Percentiles rank a stretch among this genome's conserved stretches.
phyloP scores from a whole-genome alignment of 768 basidiomycete genomes.

The Boletus insuetus region DNA sequence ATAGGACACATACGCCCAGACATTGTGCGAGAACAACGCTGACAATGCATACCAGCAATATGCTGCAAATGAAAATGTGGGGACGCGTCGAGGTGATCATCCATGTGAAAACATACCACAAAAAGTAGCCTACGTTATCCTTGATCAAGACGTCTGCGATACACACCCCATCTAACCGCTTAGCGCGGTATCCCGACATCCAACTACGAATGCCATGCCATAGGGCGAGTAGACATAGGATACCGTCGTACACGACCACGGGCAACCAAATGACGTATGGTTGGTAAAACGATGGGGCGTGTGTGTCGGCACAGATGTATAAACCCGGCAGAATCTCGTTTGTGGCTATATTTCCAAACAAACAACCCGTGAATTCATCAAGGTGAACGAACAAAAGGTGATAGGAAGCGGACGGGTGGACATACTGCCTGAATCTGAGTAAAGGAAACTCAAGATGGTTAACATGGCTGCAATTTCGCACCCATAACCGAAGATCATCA shows the following conservation, averaged over 20 bases:
- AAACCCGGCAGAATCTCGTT: conserved; percentile 3
- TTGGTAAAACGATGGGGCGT: not conserved
- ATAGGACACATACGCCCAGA: conserved; percentile 2
- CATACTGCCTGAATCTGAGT: conserved; percentile 1
- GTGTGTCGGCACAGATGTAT: conserved; percentile 1
- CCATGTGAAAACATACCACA: conserved; percentile 8
- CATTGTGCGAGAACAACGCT: not conserved
- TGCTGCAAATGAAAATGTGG: not conserved
- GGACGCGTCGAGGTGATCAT: too few relatives aligned
- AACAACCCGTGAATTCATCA: not conserved
- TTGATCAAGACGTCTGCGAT: conserved; percentile 11
- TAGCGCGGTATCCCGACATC: not conserved
- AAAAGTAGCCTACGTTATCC: conserved; percentile 15
- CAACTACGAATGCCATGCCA: conserved; percentile 4
- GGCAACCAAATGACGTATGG: conserved; percentile 9
- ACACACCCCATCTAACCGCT: not conserved
- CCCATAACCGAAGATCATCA: conserved; percentile 10
- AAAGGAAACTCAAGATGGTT: conserved; percentile 3
- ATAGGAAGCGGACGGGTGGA: not conserved
- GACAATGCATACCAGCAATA: conserved; percentile 7
- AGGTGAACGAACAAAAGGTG: not conserved
- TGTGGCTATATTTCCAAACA: not conserved
- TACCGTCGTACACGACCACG: conserved; percentile 4
- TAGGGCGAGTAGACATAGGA: conserved; percentile 2
- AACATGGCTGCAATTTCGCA: conserved; percentile 12